Percentiles rank a stretch among this genome's conserved stretches.
Evolutionary conservation across 805 yeast genomes (phyloP).

Genomic region (Dipodascus albidus): DNA sequence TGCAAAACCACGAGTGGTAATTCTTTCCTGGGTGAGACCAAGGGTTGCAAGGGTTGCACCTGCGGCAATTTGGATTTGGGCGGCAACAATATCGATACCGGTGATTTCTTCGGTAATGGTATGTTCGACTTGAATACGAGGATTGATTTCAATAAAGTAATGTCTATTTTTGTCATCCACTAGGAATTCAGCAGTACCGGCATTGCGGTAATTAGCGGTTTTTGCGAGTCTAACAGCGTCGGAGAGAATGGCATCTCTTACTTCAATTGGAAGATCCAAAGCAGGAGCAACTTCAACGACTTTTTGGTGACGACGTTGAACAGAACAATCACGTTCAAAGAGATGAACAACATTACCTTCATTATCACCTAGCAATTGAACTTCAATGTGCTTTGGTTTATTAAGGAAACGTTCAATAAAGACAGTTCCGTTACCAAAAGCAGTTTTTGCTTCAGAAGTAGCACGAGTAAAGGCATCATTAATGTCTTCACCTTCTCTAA

Average conservation of each 20-base stretch:
- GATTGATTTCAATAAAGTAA: slow-evolving; percentile 95
- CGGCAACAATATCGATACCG: slow-evolving; percentile 95
- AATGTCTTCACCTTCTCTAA: slow-evolving; percentile 88
- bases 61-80: slow-evolving; percentile 97
- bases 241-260: slow-evolving; percentile 82
- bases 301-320: slow-evolving; percentile 97
- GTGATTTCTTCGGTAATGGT: slow-evolving; percentile 98
- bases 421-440: slow-evolving; percentile 98
- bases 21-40: slow-evolving; percentile 87
- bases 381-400: slow-evolving; percentile 96
- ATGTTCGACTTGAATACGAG: slow-evolving; percentile 96
- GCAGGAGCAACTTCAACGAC: slow-evolving; percentile 99
- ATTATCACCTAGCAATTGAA: slow-evolving; percentile 85
- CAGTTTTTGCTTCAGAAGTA: slow-evolving; percentile 81
- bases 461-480: slow-evolving; percentile 91
- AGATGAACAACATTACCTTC: slow-evolving; percentile 92
- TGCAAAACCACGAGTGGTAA: slow-evolving; percentile 94
- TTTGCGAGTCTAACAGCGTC: slow-evolving; percentile 92
- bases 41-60: slow-evolving; percentile 90
- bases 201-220: slow-evolving; percentile 84
- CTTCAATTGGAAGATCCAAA: slow-evolving; percentile 67
- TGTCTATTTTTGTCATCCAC: slow-evolving; percentile 92
- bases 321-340: slow-evolving; percentile 98
- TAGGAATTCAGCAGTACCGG: slow-evolving; percentile 96
- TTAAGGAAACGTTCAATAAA: slow-evolving; percentile 92